Conservation (phyloP, 768 basidiomycete genomes). For the Rhodocollybia butyracea region DNA sequence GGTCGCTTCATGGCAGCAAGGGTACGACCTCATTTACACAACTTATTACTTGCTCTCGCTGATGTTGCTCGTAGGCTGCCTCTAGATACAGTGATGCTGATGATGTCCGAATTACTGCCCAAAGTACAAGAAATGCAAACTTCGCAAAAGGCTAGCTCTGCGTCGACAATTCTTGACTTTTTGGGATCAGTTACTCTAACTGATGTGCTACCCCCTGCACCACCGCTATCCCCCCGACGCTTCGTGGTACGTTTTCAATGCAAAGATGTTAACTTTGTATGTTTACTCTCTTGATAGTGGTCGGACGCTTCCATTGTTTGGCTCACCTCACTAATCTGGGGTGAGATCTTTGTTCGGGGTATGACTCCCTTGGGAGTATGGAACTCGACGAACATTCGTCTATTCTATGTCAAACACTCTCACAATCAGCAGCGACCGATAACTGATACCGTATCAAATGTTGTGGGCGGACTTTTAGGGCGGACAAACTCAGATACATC, state of each 20-base stretch:
- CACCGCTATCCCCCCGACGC: constrained; percentile 61
- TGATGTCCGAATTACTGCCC: constrained; percentile 86
- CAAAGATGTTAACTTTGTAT: constrained; percentile 2
- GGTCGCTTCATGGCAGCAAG: constrained; percentile 96
- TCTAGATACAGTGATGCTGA: constrained; percentile 80
- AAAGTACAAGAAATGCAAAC: constrained; percentile 80
- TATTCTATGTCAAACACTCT: constrained; percentile 91
- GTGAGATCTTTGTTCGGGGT: constrained; percentile 88
- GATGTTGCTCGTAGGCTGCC: too few relatives aligned
- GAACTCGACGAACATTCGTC: constrained; percentile 83
- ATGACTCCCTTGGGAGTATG: constrained; percentile 87
- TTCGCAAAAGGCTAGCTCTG: constrained; percentile 60
- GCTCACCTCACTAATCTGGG: constrained; percentile 94
- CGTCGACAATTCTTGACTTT: constrained; percentile 70
- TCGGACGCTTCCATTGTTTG: constrained; percentile 88
- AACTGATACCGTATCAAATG: constrained; percentile 75
- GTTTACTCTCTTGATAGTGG: constrained; percentile 56
- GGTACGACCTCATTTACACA: constrained; percentile 57
- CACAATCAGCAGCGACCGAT: constrained; percentile 67
- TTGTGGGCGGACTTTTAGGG: constrained; percentile 75
- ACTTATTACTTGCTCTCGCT: too few relatives aligned
- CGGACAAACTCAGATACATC: constrained; percentile 36
- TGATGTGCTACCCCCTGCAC: constrained; percentile 71
- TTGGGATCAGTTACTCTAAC: constrained; percentile 65
- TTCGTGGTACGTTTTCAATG: constrained; percentile 59